Base-by-base conservation (phyloP, 2,329 filamentous ascomycete genomes). In the Eurotiales sp. region DNA sequence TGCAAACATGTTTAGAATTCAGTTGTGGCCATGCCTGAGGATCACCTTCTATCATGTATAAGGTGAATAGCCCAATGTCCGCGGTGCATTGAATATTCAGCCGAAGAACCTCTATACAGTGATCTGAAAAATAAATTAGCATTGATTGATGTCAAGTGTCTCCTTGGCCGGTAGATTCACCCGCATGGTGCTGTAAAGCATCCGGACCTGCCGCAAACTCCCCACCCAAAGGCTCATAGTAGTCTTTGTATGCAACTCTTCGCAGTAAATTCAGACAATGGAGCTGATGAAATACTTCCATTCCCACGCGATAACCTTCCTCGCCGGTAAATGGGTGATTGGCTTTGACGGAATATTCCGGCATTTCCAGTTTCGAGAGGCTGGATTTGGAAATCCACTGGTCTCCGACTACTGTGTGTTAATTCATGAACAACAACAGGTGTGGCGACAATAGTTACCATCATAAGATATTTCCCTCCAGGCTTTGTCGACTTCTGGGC, bases 401-500 rank as follows among this genome's bases (percentile, higher is more conserved):
- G 25, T 51, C 48, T 32, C 48, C 41, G 12, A 51, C 48, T 51
- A 10, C 1, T 14, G 4, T 4, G 14, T 12, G 12, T 32, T 32
- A 32, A 32, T 32, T 32, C 10, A 14, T 14, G 29, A 32, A 3
- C 6, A 32, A 12, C 8, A 32, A 12, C 29, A 14, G 3, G 6
- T 12, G 10, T 10, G 6, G 3, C 12, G 4, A 14, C 8, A 12
- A 12, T 6, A 30, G 11, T 3, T 30, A 48, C 46, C 46, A 29
- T 51, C 48, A 12, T 51, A 51, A 8, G 48, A 51, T 3, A 51
- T 51, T n/a, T 51, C 48, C n/a, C 48, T 37, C 48, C 48, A 51
- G 4, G 40, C 48, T 17, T 30, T 23, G 32, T 51, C 48, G 30
- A 51, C 41, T 12, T 51, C 41, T 5, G 48, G 48, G 14, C 48